phyloP scores from a whole-genome alignment of 2,329 filamentous ascomycete species.

The Arachnomyces sp. region DNA sequence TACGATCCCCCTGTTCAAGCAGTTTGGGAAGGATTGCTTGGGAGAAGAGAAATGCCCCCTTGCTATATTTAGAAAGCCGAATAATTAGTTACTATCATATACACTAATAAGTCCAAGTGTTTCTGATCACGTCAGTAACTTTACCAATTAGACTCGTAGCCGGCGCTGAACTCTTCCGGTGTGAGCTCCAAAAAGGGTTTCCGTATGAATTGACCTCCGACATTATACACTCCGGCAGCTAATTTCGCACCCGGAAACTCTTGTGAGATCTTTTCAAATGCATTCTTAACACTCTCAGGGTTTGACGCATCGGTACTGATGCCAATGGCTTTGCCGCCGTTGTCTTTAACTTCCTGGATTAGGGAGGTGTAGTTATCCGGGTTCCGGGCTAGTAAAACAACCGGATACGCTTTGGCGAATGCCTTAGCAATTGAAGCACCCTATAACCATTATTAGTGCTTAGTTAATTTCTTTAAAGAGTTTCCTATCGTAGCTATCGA shows the following conservation, averaged over 20 bases:
- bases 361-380: slow-evolving; percentile 49
- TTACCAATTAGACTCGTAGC: slow-evolving; percentile 45
- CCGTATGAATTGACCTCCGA: slow-evolving; percentile 48
- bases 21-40: slow-evolving; percentile 64
- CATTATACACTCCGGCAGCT: slow-evolving; percentile 55
- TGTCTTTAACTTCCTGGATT: slow-evolving; percentile 52
- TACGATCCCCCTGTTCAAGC: slow-evolving; percentile 48
- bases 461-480: no score
- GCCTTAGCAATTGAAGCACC: slow-evolving; percentile 54
- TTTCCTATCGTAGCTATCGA: no score
- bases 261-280: slow-evolving; percentile 48
- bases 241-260: slow-evolving; percentile 42
- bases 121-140: slow-evolving; percentile 9
- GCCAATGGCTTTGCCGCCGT: slow-evolving; percentile 53
- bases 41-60: slow-evolving; percentile 68
- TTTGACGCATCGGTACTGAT: slow-evolving; percentile 54
- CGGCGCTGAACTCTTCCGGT: slow-evolving; percentile 48
- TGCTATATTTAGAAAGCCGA: slow-evolving; percentile 17
- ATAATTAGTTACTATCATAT: no score
- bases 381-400: slow-evolving; percentile 53
- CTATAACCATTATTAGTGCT: slow-evolving; percentile 27
- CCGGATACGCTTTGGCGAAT: slow-evolving; percentile 52
- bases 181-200: slow-evolving; percentile 57
- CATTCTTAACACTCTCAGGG: slow-evolving; percentile 44
- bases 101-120: no score